Evolutionary conservation across 495 filamentous ascomycete genomes (phyloP), one percentile per base, ranked within the genome.

Genomic region (Aspergillus affinis): DNA sequence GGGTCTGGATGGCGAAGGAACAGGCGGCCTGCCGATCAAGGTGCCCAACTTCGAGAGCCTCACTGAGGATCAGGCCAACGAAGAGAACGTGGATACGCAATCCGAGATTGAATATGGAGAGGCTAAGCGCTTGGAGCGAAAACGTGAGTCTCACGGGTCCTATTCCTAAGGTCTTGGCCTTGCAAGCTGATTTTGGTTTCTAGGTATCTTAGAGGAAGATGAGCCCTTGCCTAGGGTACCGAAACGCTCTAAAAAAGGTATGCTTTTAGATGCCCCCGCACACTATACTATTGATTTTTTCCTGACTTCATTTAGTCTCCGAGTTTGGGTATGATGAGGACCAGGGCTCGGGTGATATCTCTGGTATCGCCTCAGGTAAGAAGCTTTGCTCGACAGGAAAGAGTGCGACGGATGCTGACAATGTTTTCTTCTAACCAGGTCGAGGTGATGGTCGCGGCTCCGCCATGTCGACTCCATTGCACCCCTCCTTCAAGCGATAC

Each of bases 51-150:
- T 98, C 70, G 86, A 89, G 48, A 82, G 84, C 66, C 79, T 98
- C 75, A 90, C 85, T 0, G 76, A 86, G 45, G 90, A 91, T 26
- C 84, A 96, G 67, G 90, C 89, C 50, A 87, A 83, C 8, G 71
- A 80, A 27, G 94, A 98, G 74, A 98, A 98, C 65, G 84, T 93
- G n/a, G 94, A 98, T 69, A 88, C 93, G 0, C 79, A 82, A 15
- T 89, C 90, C 48, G 94, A 98, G 73, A 78, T 89, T 51, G 86
- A 89, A 9, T 98, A 93, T 75, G 94, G 95, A 47, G 87, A 88
- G 59, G 78, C 84, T 56, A 98, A 97, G 77, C 85, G 90, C 69
- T 81, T 85, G 49, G 92, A 96, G 70, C 82, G 94, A 51, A 91
- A 91, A 65, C 88, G 91, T 79, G 71, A 70, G 74, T 73, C 52